phyloP scores from a whole-genome alignment of 1,284 basidiomycete genomes.

The Boletus sp. region DNA sequence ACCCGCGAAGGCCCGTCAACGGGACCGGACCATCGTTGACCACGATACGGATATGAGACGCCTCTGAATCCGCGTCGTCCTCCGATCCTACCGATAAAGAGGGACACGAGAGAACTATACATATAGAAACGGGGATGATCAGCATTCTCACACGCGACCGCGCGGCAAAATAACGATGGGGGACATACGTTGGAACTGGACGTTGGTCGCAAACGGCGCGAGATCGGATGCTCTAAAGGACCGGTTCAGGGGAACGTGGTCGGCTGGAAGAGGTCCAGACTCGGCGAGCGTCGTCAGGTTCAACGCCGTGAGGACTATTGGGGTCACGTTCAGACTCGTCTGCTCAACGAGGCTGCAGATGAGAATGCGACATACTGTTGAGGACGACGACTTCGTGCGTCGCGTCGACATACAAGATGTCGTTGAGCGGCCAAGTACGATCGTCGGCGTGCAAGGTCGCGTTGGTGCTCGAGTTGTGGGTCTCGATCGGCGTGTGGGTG shows the following conservation, averaged over 20 bases:
- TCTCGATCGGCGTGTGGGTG: slow-evolving; percentile 67
- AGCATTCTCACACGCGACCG: neutral
- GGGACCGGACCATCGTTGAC: slow-evolving; percentile 90
- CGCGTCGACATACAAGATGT: slow-evolving; percentile 82
- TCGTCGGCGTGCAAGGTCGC: slow-evolving; percentile 70
- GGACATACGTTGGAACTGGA: slow-evolving; percentile 34
- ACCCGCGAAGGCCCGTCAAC: slow-evolving; percentile 72
- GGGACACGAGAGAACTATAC: slow-evolving; percentile 31
- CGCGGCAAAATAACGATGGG: neutral
- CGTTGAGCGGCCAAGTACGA: slow-evolving; percentile 76
- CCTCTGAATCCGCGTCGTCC: slow-evolving; percentile 35
- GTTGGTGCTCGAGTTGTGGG: slow-evolving; percentile 77
- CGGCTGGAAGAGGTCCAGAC: slow-evolving; percentile 51
- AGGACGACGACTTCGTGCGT: slow-evolving; percentile 84
- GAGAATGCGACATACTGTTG: slow-evolving; percentile 51
- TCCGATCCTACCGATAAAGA: slow-evolving; percentile 33
- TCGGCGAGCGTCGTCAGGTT: slow-evolving; percentile 56
- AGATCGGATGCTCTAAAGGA: slow-evolving; percentile 31
- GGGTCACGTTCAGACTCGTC: neutral
- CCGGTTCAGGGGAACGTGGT: slow-evolving; percentile 52
- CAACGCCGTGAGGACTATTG: slow-evolving; percentile 50
- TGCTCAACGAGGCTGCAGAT: neutral
- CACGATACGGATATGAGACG: slow-evolving; percentile 69
- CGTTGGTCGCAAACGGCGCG: slow-evolving; percentile 33
- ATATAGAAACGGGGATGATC: neutral